phyloP scores from a whole-genome alignment of 305 asterid genomes.

The Solanum hybrid region DNA sequence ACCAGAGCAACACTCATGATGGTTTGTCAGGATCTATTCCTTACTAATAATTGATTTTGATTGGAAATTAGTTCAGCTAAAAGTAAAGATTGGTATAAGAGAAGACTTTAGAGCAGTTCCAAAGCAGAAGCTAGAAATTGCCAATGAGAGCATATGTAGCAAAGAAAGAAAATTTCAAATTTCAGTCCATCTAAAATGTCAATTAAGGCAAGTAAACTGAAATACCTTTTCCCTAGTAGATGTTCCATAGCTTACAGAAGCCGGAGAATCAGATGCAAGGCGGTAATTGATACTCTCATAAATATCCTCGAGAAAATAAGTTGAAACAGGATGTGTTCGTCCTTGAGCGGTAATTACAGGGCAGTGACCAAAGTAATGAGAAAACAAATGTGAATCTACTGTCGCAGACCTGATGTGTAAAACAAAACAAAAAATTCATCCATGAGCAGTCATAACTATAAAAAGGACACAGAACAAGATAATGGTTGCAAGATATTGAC shows the following conservation, averaged over 20 bases:
- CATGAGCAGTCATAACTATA: constrained; percentile 14
- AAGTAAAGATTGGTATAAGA: neutral
- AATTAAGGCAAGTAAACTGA: neutral
- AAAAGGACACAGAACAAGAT: constrained; percentile 7
- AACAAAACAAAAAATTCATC: constrained; percentile 15
- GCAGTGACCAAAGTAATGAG: constrained; percentile 79
- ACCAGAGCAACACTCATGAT: neutral
- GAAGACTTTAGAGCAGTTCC: neutral
- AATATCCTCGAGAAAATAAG: constrained; percentile 81
- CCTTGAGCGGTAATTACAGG: constrained; percentile 95
- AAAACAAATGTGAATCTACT: constrained; percentile 83
- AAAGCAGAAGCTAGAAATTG: constrained; percentile 2
- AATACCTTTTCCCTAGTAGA: constrained; percentile 55
- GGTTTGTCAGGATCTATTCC: neutral
- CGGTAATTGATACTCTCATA: constrained; percentile 70
- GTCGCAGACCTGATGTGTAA: constrained; percentile 77
- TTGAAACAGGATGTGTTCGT: constrained; percentile 85
- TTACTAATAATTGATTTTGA: neutral
- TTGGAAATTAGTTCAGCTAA: neutral
- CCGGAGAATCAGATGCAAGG: constrained; percentile 84
- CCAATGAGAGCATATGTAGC: neutral
- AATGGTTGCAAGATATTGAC: constrained; percentile 9
- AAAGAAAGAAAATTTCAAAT: neutral
- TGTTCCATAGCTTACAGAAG: constrained; percentile 50
- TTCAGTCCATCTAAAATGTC: neutral